A percentile compares a stretch with the other conserved stretches of the same genome.
phyloP scores from a whole-genome alignment of 2,329 filamentous ascomycete genomes.

The Bipolaris victoriae region DNA sequence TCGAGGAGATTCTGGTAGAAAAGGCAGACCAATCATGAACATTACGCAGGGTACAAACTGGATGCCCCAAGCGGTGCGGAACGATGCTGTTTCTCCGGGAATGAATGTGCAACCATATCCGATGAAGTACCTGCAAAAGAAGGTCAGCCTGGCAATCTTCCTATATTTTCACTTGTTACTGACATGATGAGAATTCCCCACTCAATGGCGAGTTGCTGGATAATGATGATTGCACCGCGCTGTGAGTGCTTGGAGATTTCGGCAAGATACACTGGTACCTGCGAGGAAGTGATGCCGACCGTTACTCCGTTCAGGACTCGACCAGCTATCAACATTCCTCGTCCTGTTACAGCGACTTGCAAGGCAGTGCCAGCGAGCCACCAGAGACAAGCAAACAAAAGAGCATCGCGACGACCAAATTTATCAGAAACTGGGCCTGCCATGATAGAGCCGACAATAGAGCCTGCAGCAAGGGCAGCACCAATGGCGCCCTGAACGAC shows the following conservation, averaged over 20 bases:
- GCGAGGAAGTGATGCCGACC: constrained; percentile 74
- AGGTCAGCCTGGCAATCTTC: background rate
- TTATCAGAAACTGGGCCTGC: constrained; percentile 66
- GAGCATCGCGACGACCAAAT: constrained; percentile 60
- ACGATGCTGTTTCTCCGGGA: constrained; percentile 31
- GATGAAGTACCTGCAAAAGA: constrained; percentile 45
- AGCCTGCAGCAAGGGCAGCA: constrained; percentile 70
- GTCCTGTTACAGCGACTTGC: constrained; percentile 67
- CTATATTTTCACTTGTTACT: background rate
- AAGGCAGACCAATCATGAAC: constrained; percentile 57
- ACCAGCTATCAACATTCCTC: constrained; percentile 74
- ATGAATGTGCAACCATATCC: constrained; percentile 47
- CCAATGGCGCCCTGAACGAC: constrained; percentile 58
- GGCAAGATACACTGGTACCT: constrained; percentile 72
- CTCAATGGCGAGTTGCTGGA: constrained; percentile 77
- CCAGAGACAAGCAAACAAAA: constrained; percentile 60
- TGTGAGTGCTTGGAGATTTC: constrained; percentile 66
- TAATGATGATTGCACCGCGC: constrained; percentile 71
- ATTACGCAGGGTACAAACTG: constrained; percentile 48
- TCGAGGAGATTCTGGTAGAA: constrained; percentile 54
- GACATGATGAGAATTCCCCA: constrained; percentile 59
- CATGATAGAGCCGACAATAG: constrained; percentile 67
- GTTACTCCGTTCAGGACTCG: constrained; percentile 74
- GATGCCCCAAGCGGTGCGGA: constrained; percentile 48
- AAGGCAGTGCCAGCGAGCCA: constrained; percentile 67